Base-by-base conservation (phyloP, 495 filamentous ascomycete species). In the Patellaria atrata region DNA sequence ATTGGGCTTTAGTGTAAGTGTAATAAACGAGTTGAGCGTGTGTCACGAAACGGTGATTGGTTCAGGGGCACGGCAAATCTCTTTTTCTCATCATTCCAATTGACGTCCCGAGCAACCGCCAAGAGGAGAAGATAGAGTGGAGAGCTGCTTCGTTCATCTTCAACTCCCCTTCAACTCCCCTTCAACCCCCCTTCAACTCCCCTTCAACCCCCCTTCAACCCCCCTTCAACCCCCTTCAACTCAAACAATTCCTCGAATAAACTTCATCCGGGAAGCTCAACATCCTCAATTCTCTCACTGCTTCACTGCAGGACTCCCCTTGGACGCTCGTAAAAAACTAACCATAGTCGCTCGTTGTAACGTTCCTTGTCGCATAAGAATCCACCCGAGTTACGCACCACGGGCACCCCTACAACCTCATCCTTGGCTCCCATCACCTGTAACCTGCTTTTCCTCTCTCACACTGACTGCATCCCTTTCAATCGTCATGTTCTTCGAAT, bases 371-470 rank as follows among this genome's bases (percentile, higher is more conserved):
- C 43, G 40, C 37, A 45, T 38, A 30, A 32, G 22, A 33, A 45
- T 37, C 41, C 43, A 28, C 20, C 41, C 43, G 37, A n/a, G n/a
- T n/a, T n/a, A n/a, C n/a, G n/a, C n/a, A n/a, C n/a, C n/a, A n/a
- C n/a, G n/a, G n/a, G n/a, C n/a, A n/a, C n/a, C n/a, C n/a, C 40
- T 45, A 38, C 41, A 44, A 36, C 27, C 17, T 21, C 36, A 22
- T 15, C 31, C 37, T 11, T 18, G 19, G 18, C 33, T 13, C 18
- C 26, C 27, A 35, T 23, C 8, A 22, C 14, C 19, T 3, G 35
- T 17, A 25, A 8, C 19, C n/a, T 20, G 12, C 11, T 14, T 22
- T 13, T 20, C 11, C 17, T 17, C 27, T 28, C 22, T 21, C 35
- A 19, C 7, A 25, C 41, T 36, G 30, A 35, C 25, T 13, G 19